phyloP scores from a whole-genome alignment of 2,329 filamentous ascomycete species.

The Colletotrichum costaricense region DNA sequence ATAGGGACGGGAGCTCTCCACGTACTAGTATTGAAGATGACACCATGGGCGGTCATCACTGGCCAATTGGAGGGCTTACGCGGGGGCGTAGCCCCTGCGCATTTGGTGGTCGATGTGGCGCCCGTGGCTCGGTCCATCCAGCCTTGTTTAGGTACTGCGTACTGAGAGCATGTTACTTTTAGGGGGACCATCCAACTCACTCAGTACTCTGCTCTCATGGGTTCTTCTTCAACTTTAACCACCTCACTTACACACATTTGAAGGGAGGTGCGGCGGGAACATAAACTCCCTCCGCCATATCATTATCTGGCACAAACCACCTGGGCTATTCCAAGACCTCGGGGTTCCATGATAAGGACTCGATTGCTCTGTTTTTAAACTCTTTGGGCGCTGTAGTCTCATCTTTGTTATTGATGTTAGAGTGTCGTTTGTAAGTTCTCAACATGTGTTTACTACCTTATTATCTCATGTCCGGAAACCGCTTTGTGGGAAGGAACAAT shows the following conservation, averaged over 20 bases:
- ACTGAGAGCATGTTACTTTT: not conserved
- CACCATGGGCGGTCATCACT: conserved; percentile 24
- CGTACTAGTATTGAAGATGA: conserved; percentile 22
- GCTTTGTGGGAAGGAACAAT: not conserved
- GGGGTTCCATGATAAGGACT: not conserved
- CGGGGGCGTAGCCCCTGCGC: not conserved
- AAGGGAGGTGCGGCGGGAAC: not conserved
- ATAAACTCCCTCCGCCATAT: not conserved
- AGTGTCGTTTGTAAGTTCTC: not conserved
- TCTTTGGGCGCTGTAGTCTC: not conserved
- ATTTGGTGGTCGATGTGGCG: not conserved
- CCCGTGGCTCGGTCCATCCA: conserved; percentile 11
- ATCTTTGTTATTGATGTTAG: not conserved
- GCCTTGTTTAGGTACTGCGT: conserved; percentile 11
- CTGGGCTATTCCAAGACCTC: not conserved
- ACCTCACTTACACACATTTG: not conserved
- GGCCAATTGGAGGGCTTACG: conserved; percentile 15
- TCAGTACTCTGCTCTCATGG: not conserved
- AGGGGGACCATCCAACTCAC: not conserved
- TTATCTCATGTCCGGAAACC: no score
- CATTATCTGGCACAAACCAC: not conserved
- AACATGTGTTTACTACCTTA: not conserved
- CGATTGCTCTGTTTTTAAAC: not conserved
- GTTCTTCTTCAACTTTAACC: conserved; percentile 1
- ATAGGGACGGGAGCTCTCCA: conserved; percentile 10